These are phyloP conservation scores for Bipolaris bicolor DNA, from an alignment of 2,329 filamentous ascomycete genomes.

Conservation along the genomic window DNA sequence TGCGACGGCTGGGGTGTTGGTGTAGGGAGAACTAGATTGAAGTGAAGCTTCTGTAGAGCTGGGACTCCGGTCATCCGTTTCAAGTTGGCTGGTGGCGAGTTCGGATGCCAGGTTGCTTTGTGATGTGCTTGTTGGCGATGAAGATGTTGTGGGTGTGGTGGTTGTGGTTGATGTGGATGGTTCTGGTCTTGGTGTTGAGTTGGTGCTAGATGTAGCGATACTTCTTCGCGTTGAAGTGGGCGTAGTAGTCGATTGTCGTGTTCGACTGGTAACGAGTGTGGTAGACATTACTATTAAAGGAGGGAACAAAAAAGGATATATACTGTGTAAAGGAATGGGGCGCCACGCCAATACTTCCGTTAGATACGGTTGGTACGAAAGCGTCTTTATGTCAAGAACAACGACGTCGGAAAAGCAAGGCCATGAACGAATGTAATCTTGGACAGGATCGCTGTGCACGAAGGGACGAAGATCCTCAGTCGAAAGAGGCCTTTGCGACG, in stretches of 20 bases:
- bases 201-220: constrained; percentile 7
- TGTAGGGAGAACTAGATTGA: constrained; percentile 1
- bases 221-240: constrained; percentile 15
- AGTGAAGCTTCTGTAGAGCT: background rate
- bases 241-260: constrained; percentile 11
- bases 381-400: constrained; percentile 7
- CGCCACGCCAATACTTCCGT: constrained; percentile 11
- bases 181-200: background rate
- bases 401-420: constrained; percentile 7
- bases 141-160: constrained; percentile 4
- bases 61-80: constrained; percentile 17
- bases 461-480: constrained; percentile 22
- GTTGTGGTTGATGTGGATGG: background rate
- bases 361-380: constrained; percentile 10
- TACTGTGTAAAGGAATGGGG: constrained; percentile 9
- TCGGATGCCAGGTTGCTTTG: constrained; percentile 10
- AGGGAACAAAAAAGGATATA: constrained; percentile 2
- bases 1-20: constrained; percentile 18
- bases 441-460: constrained; percentile 11
- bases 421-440: constrained; percentile 25
- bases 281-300: constrained; percentile 40
- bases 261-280: constrained; percentile 16
- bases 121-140: constrained; percentile 6
- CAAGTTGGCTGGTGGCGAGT: constrained; percentile 18
- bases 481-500: constrained; percentile 28